These are phyloP conservation scores for Colletotrichum sp. DNA, from an alignment of 2,329 filamentous ascomycete genomes.

Conservation along the genomic window DNA sequence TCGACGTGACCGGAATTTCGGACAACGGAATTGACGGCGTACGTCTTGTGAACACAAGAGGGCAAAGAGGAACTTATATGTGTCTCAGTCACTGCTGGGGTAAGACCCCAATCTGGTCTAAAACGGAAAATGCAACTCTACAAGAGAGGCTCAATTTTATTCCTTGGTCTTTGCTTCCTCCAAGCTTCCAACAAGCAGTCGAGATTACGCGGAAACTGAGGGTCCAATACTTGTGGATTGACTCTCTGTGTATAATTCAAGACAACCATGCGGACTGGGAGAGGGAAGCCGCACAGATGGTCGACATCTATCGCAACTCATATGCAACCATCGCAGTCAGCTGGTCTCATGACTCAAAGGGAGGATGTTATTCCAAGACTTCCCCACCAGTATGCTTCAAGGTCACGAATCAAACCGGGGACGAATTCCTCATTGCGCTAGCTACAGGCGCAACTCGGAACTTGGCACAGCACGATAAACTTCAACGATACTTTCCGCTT, in stretches of 20 bases:
- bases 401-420: rapidly evolving
- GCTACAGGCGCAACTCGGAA: background rate
- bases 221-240: background rate
- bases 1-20: background rate
- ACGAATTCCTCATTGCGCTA: background rate
- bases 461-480: background rate
- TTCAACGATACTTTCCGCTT: background rate
- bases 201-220: background rate
- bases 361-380: background rate
- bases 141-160: background rate
- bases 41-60: background rate
- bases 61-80: background rate
- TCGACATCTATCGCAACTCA: background rate
- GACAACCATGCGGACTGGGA: background rate
- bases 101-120: background rate
- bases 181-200: background rate
- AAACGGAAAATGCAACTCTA: background rate
- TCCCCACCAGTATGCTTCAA: background rate
- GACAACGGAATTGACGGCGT: background rate
- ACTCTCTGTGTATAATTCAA: background rate
- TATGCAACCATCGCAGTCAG: background rate
- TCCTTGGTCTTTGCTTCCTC: background rate
- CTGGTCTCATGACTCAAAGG: background rate
- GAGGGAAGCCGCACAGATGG: background rate
- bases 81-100: slow-evolving; percentile 7